phyloP scores from a whole-genome alignment of 139 green algal species.

The Micractinium conductrix region DNA sequence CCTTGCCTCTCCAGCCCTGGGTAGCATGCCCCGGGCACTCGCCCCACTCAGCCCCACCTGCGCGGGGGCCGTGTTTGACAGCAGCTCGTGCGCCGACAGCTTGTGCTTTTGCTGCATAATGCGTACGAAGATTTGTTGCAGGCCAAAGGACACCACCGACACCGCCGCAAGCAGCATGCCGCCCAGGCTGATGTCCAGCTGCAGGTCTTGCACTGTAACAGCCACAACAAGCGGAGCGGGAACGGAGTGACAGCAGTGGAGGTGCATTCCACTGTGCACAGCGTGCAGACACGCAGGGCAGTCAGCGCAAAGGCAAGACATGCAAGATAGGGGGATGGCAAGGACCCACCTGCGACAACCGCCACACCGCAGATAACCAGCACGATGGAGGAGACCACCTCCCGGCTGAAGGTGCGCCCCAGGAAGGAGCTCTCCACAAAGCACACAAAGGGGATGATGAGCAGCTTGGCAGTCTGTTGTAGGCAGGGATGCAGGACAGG shows the following conservation, averaged over 20 bases:
- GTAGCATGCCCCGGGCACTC: too few relatives aligned
- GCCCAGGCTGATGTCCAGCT: constrained; percentile 60
- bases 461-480: constrained; percentile 90
- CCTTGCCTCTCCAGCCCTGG: too few relatives aligned
- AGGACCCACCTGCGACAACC: constrained; percentile 55
- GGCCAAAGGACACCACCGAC: constrained; percentile 80
- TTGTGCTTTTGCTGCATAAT: constrained; percentile 83
- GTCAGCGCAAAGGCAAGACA: too few relatives aligned
- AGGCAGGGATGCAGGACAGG: too few relatives aligned
- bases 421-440: constrained; percentile 86
- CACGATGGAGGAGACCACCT: constrained; percentile 65
- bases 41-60: constrained; percentile 71
- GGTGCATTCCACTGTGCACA: too few relatives aligned
- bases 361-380: constrained; percentile 83
- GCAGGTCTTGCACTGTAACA: constrained; percentile 80
- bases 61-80: constrained; percentile 84
- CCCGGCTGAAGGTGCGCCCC: constrained; percentile 62
- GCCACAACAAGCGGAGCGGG: too few relatives aligned
- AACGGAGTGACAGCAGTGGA: too few relatives aligned
- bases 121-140: constrained; percentile 95
- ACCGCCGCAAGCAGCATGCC: constrained; percentile 82
- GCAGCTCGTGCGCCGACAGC: constrained; percentile 84
- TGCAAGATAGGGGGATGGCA: too few relatives aligned
- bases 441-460: constrained; percentile 95
- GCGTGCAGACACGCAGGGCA: not conserved